Percentiles rank a stretch among this genome's conserved stretches.
phyloP scores from a whole-genome alignment of 768 basidiomycete species.

The Crucibulum laeve region DNA sequence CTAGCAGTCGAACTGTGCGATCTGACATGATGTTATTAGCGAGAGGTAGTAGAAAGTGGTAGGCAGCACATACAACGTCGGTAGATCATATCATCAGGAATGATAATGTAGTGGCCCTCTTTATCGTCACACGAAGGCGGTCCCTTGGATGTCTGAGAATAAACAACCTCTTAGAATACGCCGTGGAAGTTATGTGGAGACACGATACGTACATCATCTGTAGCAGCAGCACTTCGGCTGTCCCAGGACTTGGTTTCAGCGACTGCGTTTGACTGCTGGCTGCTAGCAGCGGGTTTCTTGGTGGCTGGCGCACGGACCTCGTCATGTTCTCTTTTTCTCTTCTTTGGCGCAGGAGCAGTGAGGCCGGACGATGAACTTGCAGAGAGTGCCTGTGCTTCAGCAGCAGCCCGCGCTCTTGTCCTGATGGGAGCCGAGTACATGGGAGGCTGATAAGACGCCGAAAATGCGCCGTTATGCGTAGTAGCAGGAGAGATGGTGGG shows the following conservation, averaged over 20 bases:
- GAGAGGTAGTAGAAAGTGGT: conserved; percentile 5
- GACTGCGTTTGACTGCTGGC: conserved; percentile 46
- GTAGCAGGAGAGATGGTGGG: conserved; percentile 75
- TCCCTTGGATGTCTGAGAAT: conserved; percentile 57
- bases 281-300: conserved; percentile 55
- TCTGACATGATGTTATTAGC: conserved; percentile 44
- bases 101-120: conserved; percentile 98
- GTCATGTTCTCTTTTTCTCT: conserved; percentile 73
- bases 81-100: conserved; percentile 84
- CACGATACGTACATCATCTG: conserved; percentile 58
- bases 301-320: conserved; percentile 64
- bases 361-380: conserved; percentile 61
- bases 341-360: conserved; percentile 73
- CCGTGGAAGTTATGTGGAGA: conserved; percentile 14
- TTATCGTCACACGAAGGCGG: conserved; percentile 88
- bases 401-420: conserved; percentile 82
- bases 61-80: conserved; percentile 62
- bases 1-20: conserved; percentile 85
- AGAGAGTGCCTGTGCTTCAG: conserved; percentile 77
- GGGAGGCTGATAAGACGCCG: conserved; percentile 78
- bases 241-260: conserved; percentile 62
- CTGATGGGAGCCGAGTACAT: conserved; percentile 71
- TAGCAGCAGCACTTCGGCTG: conserved; percentile 57
- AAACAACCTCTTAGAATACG: conserved; percentile 18
- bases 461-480: conserved; percentile 66